Conservation (phyloP, 169 alveolate species). For the Plasmodium sp. region DNA sequence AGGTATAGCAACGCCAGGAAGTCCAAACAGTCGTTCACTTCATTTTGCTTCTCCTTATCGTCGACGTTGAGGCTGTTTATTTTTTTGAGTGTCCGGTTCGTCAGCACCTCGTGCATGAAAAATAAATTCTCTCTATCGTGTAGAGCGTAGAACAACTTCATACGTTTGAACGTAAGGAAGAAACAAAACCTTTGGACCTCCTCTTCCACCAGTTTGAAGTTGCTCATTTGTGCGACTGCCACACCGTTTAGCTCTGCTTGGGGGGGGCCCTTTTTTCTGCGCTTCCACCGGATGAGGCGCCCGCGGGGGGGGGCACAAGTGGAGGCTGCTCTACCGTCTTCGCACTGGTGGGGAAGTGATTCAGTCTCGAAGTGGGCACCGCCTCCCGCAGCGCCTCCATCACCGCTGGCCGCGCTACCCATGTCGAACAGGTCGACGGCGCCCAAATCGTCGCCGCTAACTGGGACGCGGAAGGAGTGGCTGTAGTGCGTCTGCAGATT, state of each 20-base stretch:
- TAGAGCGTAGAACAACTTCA: slow-evolving; percentile 15
- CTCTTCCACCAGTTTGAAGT: background rate
- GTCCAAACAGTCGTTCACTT: slow-evolving; percentile 61
- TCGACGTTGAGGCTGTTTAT: slow-evolving; percentile 48
- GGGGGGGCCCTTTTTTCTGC: background rate
- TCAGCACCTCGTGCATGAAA: slow-evolving; percentile 17
- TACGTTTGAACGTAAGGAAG: slow-evolving; percentile 12
- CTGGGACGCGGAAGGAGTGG: slow-evolving; percentile 1
- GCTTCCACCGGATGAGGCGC: background rate
- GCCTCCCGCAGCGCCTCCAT: background rate
- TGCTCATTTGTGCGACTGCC: background rate
- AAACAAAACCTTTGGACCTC: background rate
- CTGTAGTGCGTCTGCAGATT: background rate
- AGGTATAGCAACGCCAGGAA: slow-evolving; percentile 71
- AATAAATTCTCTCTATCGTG: background rate
- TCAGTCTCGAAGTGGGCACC: background rate
- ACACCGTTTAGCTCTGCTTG: slow-evolving; percentile 14
- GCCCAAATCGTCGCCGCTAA: background rate
- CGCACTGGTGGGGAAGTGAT: background rate
- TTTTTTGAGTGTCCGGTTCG: slow-evolving; percentile 53
- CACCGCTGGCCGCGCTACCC: background rate
- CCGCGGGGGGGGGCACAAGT: background rate
- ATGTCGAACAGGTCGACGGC: slow-evolving; percentile 9
- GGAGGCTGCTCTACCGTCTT: too few species aligned
- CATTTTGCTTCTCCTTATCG: slow-evolving; percentile 65